Evolutionary conservation across 345 rosid species (phyloP), one percentile per base, ranked within the genome.

Genomic region (Camelina hispida): DNA sequence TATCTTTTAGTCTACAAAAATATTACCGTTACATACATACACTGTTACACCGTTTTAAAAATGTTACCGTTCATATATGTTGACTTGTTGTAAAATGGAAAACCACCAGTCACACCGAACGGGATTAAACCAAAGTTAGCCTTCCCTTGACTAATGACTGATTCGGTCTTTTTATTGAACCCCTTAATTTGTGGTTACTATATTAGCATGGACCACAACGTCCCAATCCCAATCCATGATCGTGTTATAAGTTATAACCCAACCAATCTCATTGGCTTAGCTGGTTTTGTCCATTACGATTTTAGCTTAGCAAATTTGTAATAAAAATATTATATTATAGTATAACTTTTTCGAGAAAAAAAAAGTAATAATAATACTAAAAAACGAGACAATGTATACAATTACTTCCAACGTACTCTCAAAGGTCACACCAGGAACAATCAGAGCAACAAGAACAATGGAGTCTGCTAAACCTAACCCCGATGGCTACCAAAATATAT

Each of bases 401-500:
- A 9, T 30, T 10, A 17, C 64, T 50, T 61, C 52, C 61, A 62
- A 72, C 61, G 61, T 30, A 56, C 20, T 56, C 38, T 7, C 60
- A 25, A 55, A 55, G 37, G 61, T 30, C 38, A 56, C 10, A 25
- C 6, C 35, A 55, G 0, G 34, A 53, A 55, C 60, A 14, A 7
- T 55, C 60, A 28, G 54, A 44, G 54, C 52, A 62, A 14, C 52
- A 62, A 14, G 22, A 20, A 20, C 68, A 44, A 64, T 64, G 69
- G 69, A 66, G 10, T 34, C 47, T 51, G 9, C 54, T 15, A 40
- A 42, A 6, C 16, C 62, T 7, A 42, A n/a, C 10, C 0, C 4
- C 7, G 25, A 54, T 55, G 17, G 28, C 6, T 46, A 48, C 66
- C 97, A 91, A 51, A 80, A 85, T 78, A 85, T 91, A 30, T 54